phyloP scores from a whole-genome alignment of 1,284 basidiomycete genomes.

The Coriolopsis trogii region DNA sequence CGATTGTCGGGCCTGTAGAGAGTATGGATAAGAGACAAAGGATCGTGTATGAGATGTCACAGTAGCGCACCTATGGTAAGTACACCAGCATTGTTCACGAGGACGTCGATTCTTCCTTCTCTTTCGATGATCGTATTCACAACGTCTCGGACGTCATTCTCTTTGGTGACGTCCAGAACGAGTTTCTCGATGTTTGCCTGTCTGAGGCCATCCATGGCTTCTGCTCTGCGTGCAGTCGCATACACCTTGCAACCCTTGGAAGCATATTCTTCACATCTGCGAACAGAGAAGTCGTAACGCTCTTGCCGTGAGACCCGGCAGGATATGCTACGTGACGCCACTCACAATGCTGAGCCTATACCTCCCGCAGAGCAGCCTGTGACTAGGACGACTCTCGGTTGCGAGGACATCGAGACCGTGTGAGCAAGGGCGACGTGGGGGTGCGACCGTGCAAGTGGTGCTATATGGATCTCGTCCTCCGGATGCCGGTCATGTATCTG shows the following conservation, averaged over 20 bases:
- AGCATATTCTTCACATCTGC: constrained; percentile 39
- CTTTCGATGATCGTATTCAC: constrained; percentile 30
- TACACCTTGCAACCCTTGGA: constrained; percentile 42
- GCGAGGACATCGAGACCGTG: neutral
- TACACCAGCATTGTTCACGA: constrained; percentile 38
- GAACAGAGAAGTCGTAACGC: neutral
- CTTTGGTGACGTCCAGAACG: constrained; percentile 36
- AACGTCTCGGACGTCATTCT: constrained; percentile 31
- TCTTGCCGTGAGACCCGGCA: neutral
- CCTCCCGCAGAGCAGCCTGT: neutral
- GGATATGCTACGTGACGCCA: neutral
- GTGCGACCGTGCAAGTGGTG: no score
- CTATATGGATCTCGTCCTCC: no score
- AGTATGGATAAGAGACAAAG: neutral
- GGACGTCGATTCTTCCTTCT: constrained; percentile 32
- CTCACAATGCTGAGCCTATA: neutral
- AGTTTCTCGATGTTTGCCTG: constrained; percentile 32
- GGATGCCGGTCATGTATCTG: no score
- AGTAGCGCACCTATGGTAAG: constrained; percentile 28
- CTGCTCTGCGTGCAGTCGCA: constrained; percentile 39
- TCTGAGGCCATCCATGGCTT: constrained; percentile 36
- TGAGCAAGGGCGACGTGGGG: neutral
- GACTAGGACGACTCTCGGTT: neutral
- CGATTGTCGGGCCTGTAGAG: constrained; percentile 65
- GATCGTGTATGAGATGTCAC: neutral